These are phyloP conservation scores for Ceriops decandra DNA, from an alignment of 345 rosid species.

Conservation along the genomic window DNA sequence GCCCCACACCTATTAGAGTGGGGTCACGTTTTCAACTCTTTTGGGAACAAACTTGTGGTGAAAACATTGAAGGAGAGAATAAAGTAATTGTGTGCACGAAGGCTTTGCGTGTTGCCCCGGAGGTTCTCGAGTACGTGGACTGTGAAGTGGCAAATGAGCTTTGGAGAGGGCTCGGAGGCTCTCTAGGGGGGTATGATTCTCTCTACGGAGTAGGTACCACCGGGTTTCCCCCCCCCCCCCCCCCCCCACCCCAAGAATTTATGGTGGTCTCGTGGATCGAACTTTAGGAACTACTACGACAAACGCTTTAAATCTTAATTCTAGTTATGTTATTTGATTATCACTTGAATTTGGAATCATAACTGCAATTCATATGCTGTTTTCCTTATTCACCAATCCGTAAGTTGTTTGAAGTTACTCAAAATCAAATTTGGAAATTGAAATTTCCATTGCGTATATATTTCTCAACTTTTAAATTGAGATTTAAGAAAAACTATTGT, in stretches of 20 bases:
- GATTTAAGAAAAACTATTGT: too few relatives aligned
- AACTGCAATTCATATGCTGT: too few relatives aligned
- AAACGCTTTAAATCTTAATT: too few relatives aligned
- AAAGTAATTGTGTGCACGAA: conserved; percentile 34
- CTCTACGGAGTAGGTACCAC: conserved; percentile 22
- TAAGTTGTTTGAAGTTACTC: too few relatives aligned
- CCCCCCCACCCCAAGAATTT: conserved; percentile 11
- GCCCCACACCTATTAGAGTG: conserved; percentile 14
- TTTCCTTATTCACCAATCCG: too few relatives aligned
- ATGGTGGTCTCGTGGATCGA: conserved; percentile 16
- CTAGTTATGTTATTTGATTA: too few relatives aligned
- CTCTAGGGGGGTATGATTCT: conserved; percentile 49
- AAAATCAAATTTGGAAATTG: too few relatives aligned
- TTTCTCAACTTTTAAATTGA: too few relatives aligned
- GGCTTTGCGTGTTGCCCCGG: conserved; percentile 59
- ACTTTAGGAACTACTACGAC: too few relatives aligned
- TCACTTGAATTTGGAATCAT: too few relatives aligned
- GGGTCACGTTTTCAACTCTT: conserved; percentile 1
- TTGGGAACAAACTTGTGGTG: conserved; percentile 7
- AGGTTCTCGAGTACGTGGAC: conserved; percentile 34
- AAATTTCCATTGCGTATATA: too few relatives aligned
- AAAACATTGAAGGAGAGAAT: conserved; percentile 25
- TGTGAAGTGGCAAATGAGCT: conserved; percentile 9
- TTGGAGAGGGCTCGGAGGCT: conserved; percentile 12
- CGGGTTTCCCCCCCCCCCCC: conserved; percentile 18